These are phyloP conservation scores for Graphiopsis chlorocephala DNA, from an alignment of 2,329 filamentous ascomycete genomes.

Conservation along the genomic window DNA sequence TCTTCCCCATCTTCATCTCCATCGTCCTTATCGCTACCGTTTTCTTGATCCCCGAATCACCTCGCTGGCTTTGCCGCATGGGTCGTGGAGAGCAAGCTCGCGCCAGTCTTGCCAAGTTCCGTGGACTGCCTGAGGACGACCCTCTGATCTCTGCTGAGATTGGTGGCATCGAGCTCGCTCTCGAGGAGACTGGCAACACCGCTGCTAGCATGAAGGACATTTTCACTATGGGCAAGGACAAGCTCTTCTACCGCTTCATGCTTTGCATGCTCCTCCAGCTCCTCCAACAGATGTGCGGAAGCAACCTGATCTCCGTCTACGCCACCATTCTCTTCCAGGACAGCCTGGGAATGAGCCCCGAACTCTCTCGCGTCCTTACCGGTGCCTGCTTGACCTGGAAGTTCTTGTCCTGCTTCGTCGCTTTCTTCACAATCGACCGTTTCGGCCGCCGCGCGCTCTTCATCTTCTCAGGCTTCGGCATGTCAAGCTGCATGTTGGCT, in stretches of 20 bases:
- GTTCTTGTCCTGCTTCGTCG: constrained; percentile 51
- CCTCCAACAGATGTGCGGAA: constrained; percentile 52
- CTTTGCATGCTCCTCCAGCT: constrained; percentile 52
- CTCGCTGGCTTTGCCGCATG: constrained; percentile 50
- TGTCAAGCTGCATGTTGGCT: constrained; percentile 54
- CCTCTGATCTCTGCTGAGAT: constrained; percentile 44
- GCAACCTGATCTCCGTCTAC: constrained; percentile 34
- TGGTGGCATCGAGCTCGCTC: constrained; percentile 48
- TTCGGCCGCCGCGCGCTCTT: constrained; percentile 41
- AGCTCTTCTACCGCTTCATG: constrained; percentile 50
- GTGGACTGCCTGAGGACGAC: constrained; percentile 39
- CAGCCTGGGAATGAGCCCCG: constrained; percentile 38
- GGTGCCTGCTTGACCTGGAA: constrained; percentile 55
- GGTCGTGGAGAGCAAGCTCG: constrained; percentile 46
- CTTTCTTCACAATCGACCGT: constrained; percentile 44
- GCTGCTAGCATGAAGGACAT: constrained; percentile 44
- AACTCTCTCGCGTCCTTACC: constrained; percentile 43
- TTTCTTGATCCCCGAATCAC: constrained; percentile 46
- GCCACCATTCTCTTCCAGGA: constrained; percentile 30
- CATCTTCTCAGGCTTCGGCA: constrained; percentile 42
- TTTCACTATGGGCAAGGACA: constrained; percentile 51
- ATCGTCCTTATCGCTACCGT: constrained; percentile 27
- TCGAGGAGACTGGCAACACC: constrained; percentile 42
- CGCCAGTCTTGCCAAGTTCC: constrained; percentile 39
- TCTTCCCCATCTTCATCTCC: constrained; percentile 45